Evolutionary conservation across 805 yeast species (phyloP), one percentile per base, ranked within the genome.

Genomic region (Candida sonorensis): DNA sequence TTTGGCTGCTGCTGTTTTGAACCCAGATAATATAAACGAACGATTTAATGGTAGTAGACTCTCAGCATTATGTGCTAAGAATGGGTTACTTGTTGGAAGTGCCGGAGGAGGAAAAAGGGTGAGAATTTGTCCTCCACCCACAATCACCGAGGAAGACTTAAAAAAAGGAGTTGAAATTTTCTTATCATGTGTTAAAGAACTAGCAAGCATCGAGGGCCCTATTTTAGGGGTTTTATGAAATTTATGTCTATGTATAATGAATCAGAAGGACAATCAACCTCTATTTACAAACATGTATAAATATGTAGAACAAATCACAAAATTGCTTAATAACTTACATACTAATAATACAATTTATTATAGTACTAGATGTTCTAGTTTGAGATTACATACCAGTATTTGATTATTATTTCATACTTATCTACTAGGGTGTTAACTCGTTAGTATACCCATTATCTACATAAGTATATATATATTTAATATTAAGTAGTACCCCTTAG

Each of bases 41-140:
- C 33, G 33, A 18, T 43, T 45, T 27, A 40, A 42, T 19, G 45
- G 45, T 2, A 30, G 37, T 21, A 36, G 51, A 29, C 22, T 51
- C 10, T 42, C 50, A 2, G 45, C 45, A 5, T 31, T 46, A 8
- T 48, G 51, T 34, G 46, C 48, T 2, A 35, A 38, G 16, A 41
- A 32, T n/a, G 57, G 57, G 6, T 31, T 48, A 8, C 26, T 51
- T 7, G 40, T 51, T 18, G 36, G 36, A 10, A 40, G 43, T 22
- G 44, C 48, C 8, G 45, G 38, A 1, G 46, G 38, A n/a, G 50
- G 50, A 9, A 44, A 30, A 11, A 44, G 57, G 33, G 30, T 49
- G 17, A 38, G 57, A 37, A 30, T 51, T 9, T 47, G 55, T 33
- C 57, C 57, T 17, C 53, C 57, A 18, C 37, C 49, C 12, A 45